phyloP scores from a whole-genome alignment of 2,329 filamentous ascomycete species.

The Ophiostoma angusticollis region DNA sequence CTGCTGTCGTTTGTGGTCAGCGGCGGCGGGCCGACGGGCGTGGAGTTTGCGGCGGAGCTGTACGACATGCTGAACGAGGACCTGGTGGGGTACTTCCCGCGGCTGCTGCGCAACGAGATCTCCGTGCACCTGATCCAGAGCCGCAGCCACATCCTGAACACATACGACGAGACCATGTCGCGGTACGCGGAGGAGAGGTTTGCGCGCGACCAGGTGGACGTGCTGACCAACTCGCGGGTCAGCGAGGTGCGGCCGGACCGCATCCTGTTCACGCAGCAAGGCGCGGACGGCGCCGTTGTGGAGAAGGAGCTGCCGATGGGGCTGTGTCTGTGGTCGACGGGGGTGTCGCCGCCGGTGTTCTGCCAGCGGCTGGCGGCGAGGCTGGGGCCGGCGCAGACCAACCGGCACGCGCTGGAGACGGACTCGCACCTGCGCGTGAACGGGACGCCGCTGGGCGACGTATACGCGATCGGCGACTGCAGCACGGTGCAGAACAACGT shows the following conservation, averaged over 20 bases:
- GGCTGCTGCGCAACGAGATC: slow-evolving; percentile 88
- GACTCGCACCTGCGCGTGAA: slow-evolving; percentile 84
- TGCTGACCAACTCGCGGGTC: slow-evolving; percentile 86
- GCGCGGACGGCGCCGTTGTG: slow-evolving; percentile 52
- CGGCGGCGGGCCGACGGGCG: slow-evolving; percentile 88
- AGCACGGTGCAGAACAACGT: slow-evolving; percentile 96
- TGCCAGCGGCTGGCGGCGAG: slow-evolving; percentile 65
- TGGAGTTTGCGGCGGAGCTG: slow-evolving; percentile 93
- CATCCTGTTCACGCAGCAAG: slow-evolving; percentile 80
- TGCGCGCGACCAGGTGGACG: slow-evolving; percentile 77
- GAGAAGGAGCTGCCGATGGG: slow-evolving; percentile 90
- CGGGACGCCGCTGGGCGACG: slow-evolving; percentile 80
- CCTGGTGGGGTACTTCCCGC: slow-evolving; percentile 68
- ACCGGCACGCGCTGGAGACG: slow-evolving; percentile 84
- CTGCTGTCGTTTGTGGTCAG: slow-evolving; percentile 92
- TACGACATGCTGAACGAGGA: slow-evolving; percentile 97
- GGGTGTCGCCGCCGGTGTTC: slow-evolving; percentile 76
- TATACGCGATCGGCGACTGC: slow-evolving; percentile 95
- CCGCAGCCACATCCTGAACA: slow-evolving; percentile 89
- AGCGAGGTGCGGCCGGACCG: slow-evolving; percentile 74
- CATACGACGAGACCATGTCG: slow-evolving; percentile 90
- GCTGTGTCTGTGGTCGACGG: slow-evolving; percentile 96
- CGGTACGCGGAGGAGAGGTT: slow-evolving; percentile 87
- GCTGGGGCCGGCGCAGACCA: slow-evolving; percentile 61
- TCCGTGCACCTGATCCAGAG: slow-evolving; percentile 96